Conservation (phyloP, 1,284 basidiomycete genomes). For the Thelephora terrestris region DNA sequence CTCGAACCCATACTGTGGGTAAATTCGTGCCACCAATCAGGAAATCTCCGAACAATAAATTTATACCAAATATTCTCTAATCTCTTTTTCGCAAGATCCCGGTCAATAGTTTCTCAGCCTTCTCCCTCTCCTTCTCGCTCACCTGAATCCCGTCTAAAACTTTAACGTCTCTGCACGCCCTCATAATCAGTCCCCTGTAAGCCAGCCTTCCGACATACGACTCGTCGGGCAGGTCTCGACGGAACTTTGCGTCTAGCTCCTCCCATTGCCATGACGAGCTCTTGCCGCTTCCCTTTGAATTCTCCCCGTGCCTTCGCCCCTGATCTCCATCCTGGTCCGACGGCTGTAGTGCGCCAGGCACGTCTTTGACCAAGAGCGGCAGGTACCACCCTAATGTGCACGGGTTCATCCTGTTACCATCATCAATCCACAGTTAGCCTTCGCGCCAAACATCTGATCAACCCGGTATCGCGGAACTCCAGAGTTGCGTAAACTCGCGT, state of each 20-base stretch:
- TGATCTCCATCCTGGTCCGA: slow-evolving; percentile 30
- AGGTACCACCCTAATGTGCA: slow-evolving; percentile 92
- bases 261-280: slow-evolving; percentile 38
- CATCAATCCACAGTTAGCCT: neutral
- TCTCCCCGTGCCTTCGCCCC: slow-evolving; percentile 2
- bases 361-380: slow-evolving; percentile 66
- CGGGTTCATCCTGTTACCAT: slow-evolving; percentile 74
- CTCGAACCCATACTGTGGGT: too few relatives aligned
- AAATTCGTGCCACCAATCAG: too few relatives aligned
- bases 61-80: too few relatives aligned
- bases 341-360: slow-evolving; percentile 57
- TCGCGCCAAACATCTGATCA: neutral
- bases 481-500: neutral
- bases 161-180: slow-evolving; percentile 53
- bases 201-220: slow-evolving; percentile 77
- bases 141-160: slow-evolving; percentile 79
- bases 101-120: slow-evolving; percentile 62
- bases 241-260: slow-evolving; percentile 76
- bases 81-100: slow-evolving; percentile 37
- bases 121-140: slow-evolving; percentile 69
- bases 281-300: slow-evolving; percentile 15
- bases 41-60: too few relatives aligned
- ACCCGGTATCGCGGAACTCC: neutral
- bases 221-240: slow-evolving; percentile 79
- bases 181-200: slow-evolving; percentile 82